phyloP scores from a whole-genome alignment of 2,329 filamentous ascomycete species.

The Reticulascus tulasneorum region DNA sequence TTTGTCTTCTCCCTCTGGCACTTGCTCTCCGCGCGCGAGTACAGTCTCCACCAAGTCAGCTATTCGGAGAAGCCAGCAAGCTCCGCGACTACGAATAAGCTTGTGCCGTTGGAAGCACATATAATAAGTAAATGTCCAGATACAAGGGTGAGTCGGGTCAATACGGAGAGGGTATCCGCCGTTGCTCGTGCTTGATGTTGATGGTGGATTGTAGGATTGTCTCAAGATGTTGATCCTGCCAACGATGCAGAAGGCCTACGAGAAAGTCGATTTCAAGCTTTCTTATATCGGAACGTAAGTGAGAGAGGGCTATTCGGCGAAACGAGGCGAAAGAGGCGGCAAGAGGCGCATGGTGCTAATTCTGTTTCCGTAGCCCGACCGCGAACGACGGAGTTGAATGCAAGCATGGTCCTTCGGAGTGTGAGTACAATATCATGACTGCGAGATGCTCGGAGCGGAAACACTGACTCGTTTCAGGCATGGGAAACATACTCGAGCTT shows the following conservation, averaged over 20 bases:
- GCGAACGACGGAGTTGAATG: constrained; percentile 81
- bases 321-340: not conserved
- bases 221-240: constrained; percentile 77
- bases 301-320: no score
- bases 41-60: no score
- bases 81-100: constrained; percentile 15
- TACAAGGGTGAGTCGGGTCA: constrained; percentile 51
- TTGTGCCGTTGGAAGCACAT: constrained; percentile 83
- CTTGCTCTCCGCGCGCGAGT: not conserved
- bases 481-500: constrained; percentile 92
- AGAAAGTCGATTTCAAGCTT: constrained; percentile 86
- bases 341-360: not conserved
- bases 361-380: constrained; percentile 47
- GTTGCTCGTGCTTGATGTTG: no score
- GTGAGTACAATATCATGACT: constrained; percentile 23
- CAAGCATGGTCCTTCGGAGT: constrained; percentile 86
- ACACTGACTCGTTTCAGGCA: constrained; percentile 34
- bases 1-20: constrained; percentile 10
- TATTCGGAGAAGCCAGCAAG: no score
- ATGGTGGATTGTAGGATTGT: constrained; percentile 54
- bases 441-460: not conserved
- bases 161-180: not conserved
- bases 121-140: constrained; percentile 98
- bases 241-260: constrained; percentile 73
- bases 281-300: constrained; percentile 81